phyloP scores from a whole-genome alignment of 2,329 filamentous ascomycete species.

The Diplocarpon mali region DNA sequence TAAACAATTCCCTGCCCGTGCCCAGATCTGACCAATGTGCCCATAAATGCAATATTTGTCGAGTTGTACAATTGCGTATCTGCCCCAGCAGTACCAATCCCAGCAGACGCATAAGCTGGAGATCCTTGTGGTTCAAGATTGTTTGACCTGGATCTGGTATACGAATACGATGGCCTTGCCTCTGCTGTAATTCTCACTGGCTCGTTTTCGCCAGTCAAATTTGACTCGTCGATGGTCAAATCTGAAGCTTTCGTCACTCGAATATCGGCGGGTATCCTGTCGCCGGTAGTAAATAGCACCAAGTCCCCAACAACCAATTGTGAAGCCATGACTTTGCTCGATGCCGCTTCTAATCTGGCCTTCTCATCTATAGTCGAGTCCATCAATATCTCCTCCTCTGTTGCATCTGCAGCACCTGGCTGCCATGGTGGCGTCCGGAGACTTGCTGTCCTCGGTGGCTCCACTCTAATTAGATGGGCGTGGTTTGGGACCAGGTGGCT shows the following conservation, averaged over 20 bases:
- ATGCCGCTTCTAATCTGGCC: constrained; percentile 54
- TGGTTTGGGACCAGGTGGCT: constrained; percentile 91
- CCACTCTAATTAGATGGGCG: constrained; percentile 74
- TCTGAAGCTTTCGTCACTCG: constrained; percentile 85
- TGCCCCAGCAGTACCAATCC: constrained; percentile 46
- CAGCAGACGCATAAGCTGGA: constrained; percentile 47
- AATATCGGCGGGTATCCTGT: constrained; percentile 92
- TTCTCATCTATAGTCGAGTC: constrained; percentile 35
- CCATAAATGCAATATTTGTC: constrained; percentile 96
- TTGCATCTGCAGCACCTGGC: constrained; percentile 24
- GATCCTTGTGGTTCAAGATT: constrained; percentile 34
- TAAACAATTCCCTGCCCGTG: constrained; percentile 97
- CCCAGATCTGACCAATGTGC: constrained; percentile 86
- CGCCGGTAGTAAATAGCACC: constrained; percentile 88
- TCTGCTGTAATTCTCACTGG: constrained; percentile 71
- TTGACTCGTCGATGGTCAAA: constrained; percentile 90
- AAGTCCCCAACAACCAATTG: constrained; percentile 88
- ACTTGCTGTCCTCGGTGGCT: constrained; percentile 14
- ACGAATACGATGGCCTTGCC: constrained; percentile 34
- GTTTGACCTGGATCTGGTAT: constrained; percentile 21
- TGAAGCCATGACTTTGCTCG: constrained; percentile 74
- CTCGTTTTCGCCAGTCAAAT: constrained; percentile 92
- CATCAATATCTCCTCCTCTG: constrained; percentile 20
- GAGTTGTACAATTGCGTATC: constrained; percentile 62
- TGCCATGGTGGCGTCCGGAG: constrained; percentile 36